Base-by-base conservation (phyloP, 768 basidiomycete genomes). In the Trametes elegans region DNA sequence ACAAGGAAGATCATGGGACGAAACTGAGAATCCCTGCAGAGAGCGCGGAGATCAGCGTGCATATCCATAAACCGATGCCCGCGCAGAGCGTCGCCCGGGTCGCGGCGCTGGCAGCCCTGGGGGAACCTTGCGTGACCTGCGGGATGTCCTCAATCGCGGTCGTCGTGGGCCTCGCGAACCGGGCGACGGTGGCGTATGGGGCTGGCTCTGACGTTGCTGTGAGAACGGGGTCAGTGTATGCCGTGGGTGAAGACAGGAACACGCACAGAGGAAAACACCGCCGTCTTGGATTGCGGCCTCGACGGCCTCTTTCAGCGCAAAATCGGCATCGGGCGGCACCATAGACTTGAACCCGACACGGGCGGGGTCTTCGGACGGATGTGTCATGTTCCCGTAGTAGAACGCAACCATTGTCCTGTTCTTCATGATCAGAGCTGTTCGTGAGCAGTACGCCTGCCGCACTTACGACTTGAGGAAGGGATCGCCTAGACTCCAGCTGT, bases 401-500 rank as follows among this genome's bases (percentile, higher is more conserved):
- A 82, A 90, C 19, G 87, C 71, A 10, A 82, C 76, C 16, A 90
- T 63, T 7, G 83, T 85, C 13, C 89, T 88, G 59, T 23, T 28
- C 13, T 49, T 32, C 32, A 13, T 51, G 31, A 31, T 29, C 21
- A 43, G 45, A 10, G n/a, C n/a, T n/a, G 19, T 21, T 28, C 32
- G 31, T 10, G 6, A 45, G 28, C n/a, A 32, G 16, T 16, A 32
- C 7, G 16, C 1, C n/a, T 9, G 9, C 11, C 3, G 26, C 21
- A 1, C 81, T 40, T 57, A 89, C 87, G 85, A 78, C 65, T 89
- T 89, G 54, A 91, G 62, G 61, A 90, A 90, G 1, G 89, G 88
- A 59, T 78, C 80, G 2, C 89, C 89, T 27, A 91, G 70, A 69
- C 82, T 89, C 88, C 89, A 91, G 62, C 82, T 84, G 61, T 87